Percentiles rank a stretch among this genome's conserved stretches.
Conservation (phyloP, 2,329 filamentous ascomycete species). For the Xylaria sp. region DNA sequence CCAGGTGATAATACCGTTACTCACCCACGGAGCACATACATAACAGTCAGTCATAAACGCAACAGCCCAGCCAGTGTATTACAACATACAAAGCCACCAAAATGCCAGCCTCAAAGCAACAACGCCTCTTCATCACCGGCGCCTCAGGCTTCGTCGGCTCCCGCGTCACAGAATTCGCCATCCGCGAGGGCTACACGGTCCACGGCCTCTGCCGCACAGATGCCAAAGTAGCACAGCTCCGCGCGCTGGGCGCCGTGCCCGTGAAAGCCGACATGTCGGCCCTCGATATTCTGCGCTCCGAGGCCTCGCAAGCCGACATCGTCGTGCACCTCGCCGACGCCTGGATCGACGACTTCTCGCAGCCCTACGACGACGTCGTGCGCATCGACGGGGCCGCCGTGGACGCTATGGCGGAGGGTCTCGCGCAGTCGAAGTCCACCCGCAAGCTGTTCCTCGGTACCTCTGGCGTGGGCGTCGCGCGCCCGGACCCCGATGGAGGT, state of each 20-base stretch:
- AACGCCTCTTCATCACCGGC: conserved; percentile 55
- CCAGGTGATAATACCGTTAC: not conserved
- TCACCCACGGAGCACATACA: not conserved
- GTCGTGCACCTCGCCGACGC: conserved; percentile 57
- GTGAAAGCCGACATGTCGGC: conserved; percentile 55
- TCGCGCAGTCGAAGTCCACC: conserved; percentile 39
- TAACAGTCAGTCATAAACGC: not conserved
- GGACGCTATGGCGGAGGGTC: conserved; percentile 52
- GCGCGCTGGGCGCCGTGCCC: conserved; percentile 53
- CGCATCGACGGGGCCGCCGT: conserved; percentile 51
- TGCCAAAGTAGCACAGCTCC: conserved; percentile 51
- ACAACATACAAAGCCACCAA: not conserved
- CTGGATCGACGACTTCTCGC: conserved; percentile 44
- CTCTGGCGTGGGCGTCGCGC: conserved; percentile 48
- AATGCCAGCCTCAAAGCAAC: conserved; percentile 38
- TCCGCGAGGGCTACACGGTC: conserved; percentile 55
- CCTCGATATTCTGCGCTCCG: conserved; percentile 52
- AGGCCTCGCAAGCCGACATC: conserved; percentile 55
- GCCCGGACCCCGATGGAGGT: conserved; percentile 44
- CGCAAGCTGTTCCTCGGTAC: conserved; percentile 53
- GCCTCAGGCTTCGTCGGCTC: conserved; percentile 55
- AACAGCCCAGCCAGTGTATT: not conserved
- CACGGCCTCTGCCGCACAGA: conserved; percentile 55
- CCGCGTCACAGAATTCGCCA: conserved; percentile 51
- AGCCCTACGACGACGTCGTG: conserved; percentile 45